A percentile compares a stretch with the other conserved stretches of the same genome.
phyloP scores from a whole-genome alignment of 495 filamentous ascomycete genomes.

The Penicillium dipodomyicola region DNA sequence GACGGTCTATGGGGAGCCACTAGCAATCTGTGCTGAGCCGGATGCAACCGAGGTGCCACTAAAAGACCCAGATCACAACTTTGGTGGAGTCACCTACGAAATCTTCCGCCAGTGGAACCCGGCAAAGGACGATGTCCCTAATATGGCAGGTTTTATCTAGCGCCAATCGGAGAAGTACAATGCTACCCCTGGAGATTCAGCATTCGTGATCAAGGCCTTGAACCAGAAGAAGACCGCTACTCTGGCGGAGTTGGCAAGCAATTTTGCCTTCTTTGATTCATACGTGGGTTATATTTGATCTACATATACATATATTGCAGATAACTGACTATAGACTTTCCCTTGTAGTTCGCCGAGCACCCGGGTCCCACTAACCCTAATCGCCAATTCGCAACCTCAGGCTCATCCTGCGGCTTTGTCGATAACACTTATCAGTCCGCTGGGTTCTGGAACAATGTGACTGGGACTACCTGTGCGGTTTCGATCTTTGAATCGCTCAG shows the following conservation, averaged over 20 bases:
- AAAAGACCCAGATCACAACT: slow-evolving; percentile 42
- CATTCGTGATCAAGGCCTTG: slow-evolving; percentile 42
- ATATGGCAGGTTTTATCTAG: slow-evolving; percentile 45
- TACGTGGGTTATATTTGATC: slow-evolving; percentile 26
- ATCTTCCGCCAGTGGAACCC: slow-evolving; percentile 24
- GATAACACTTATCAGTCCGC: slow-evolving; percentile 34
- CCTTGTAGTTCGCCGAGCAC: too few species aligned
- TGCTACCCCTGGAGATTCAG: slow-evolving; percentile 35
- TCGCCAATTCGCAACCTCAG: slow-evolving; percentile 39
- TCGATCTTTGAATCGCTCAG: slow-evolving; percentile 37
- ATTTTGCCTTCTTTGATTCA: slow-evolving; percentile 43
- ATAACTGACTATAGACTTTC: too few species aligned
- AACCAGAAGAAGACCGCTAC: slow-evolving; percentile 36
- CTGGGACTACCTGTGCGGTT: slow-evolving; percentile 37
- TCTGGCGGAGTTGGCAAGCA: slow-evolving; percentile 37
- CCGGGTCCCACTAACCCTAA: too few species aligned
- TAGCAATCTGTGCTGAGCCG: slow-evolving; percentile 40
- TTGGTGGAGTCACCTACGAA: slow-evolving; percentile 23
- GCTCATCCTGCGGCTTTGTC: slow-evolving; percentile 35
- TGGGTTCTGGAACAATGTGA: slow-evolving; percentile 37
- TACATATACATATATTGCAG: too few species aligned
- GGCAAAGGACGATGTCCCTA: slow-evolving; percentile 36
- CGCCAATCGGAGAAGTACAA: slow-evolving; percentile 43
- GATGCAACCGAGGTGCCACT: slow-evolving; percentile 42
- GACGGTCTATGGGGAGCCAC: slow-evolving; percentile 42